Conservation (phyloP, 345 rosid species). For the Dipteronia dyeriana region DNA sequence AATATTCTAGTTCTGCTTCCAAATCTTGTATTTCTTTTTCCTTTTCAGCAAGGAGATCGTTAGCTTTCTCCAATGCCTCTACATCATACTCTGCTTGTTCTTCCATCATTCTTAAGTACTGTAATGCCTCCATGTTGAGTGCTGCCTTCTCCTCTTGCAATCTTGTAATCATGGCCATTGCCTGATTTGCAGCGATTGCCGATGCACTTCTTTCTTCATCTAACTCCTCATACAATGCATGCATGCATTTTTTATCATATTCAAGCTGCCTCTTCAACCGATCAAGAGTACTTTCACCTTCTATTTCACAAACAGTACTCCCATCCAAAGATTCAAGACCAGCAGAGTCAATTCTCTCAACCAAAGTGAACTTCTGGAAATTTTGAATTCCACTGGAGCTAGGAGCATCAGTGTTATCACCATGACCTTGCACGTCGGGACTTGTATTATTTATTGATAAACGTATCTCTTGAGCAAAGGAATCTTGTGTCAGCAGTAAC, state of each 20-base stretch:
- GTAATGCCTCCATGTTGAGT: conserved; percentile 79
- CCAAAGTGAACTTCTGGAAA: conserved; percentile 29
- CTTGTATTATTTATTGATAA: conserved; percentile 28
- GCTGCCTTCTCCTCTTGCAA: conserved; percentile 88
- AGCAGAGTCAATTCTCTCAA: conserved; percentile 46
- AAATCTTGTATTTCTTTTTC: conserved; percentile 76
- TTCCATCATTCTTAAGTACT: conserved; percentile 90
- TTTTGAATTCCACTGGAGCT: conserved; percentile 34
- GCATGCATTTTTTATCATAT: conserved; percentile 46
- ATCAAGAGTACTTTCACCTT: conserved; percentile 56
- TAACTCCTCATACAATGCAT: conserved; percentile 51
- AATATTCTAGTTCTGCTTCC: conserved; percentile 66
- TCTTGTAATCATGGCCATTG: conserved; percentile 87
- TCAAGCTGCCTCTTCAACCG: conserved; percentile 58
- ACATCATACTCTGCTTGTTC: conserved; percentile 80
- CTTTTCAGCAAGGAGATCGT: conserved; percentile 62
- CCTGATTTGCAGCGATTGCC: conserved; percentile 62
- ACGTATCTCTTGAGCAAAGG: conserved; percentile 29
- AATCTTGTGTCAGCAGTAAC: conserved; percentile 29
- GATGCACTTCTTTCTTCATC: conserved; percentile 82
- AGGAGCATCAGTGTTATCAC: conserved; percentile 37
- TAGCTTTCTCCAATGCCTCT: conserved; percentile 66
- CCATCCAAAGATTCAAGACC: conserved; percentile 50
- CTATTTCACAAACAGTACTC: conserved; percentile 56
- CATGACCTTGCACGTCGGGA: conserved; percentile 30